Base-by-base conservation (phyloP, 192 early-diverging fungal genomes). In the Entomortierella beljakovae region DNA sequence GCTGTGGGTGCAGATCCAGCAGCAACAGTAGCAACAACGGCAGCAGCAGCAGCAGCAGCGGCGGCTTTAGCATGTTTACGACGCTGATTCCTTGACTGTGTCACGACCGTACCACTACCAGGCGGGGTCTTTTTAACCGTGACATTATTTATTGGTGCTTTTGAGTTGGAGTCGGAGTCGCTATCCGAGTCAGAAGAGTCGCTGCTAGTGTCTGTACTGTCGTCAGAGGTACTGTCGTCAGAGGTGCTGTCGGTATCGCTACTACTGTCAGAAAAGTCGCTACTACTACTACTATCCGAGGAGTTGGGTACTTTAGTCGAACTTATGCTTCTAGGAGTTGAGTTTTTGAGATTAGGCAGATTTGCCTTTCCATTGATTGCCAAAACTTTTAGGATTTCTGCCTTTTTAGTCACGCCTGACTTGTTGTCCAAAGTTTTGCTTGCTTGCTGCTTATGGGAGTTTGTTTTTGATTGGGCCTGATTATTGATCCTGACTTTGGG, bases 161-260 rank as follows among this genome's bases (percentile, higher is more conserved):
- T 40, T 18, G 67, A 60, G 15, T 5, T 46, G 5, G 43, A 11
- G 11, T 46, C 43, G 20, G 43, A 46, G 43, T 57, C 46, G 9
- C n/a, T n/a, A n/a, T n/a, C n/a, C n/a, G 69, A 62, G 34, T 61
- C 59, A 13, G 69, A 62, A 38, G 69, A 48, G 38, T 56, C 22
- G 23, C 34, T 55, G 7, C 15, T 29, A 18, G 9, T 11, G 28
- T 33, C 15, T 6, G 25, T 22, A 33, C 9, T 40, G 53, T 25
- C 31, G 8, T 8, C 33, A 35, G 34, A 49, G 43, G 23, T 37
- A 55, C 54, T 34, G 16, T 48, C 42, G 40, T 61, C 23, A 52
- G 34, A 50, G 46, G 23, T 25, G 69, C 40, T 62, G 40, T 59
- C 33, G 18, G 35, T 54, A 22, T 52, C 46, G 42, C 40, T 34